Evolutionary conservation across 345 rosid genomes (phyloP).

Genomic region (Iberis pinnata): DNA sequence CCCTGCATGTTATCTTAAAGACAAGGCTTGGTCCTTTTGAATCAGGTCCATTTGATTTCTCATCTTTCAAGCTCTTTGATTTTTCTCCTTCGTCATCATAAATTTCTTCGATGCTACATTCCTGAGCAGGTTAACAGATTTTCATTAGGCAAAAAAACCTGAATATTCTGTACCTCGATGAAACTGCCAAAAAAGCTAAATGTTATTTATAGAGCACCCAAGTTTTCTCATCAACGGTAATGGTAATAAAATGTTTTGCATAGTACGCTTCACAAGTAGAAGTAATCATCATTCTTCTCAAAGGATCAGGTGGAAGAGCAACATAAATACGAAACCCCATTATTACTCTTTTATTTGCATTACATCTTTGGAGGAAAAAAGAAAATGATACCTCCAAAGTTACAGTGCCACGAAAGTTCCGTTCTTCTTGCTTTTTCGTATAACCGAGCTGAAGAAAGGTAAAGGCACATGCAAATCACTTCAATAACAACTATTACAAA

Average conservation of each 20-base stretch:
- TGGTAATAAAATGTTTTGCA: not conserved
- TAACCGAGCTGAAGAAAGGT: conserved; percentile 74
- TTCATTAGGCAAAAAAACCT: not conserved
- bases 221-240: not conserved
- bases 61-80: conserved; percentile 77
- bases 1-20: conserved; percentile 78
- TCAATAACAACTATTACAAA: no score
- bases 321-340: conserved; percentile 7
- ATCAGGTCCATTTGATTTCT: conserved; percentile 76
- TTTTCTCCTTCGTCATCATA: conserved; percentile 69
- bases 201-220: conserved; percentile 1
- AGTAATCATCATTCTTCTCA: not conserved
- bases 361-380: conserved; percentile 1
- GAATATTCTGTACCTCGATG: not conserved
- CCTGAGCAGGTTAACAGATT: conserved; percentile 40
- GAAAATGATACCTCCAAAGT: conserved; percentile 69
- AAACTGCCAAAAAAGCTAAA: no score
- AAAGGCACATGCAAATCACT: conserved; percentile 7
- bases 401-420: conserved; percentile 87
- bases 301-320: not conserved
- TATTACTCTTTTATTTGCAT: not conserved
- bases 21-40: conserved; percentile 57
- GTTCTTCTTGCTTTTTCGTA: conserved; percentile 93
- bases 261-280: conserved; percentile 5
- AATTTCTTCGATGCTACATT: conserved; percentile 76